Evolutionary conservation across 306 rosid species (phyloP).

Genomic region (Erythrophleum fordii): DNA sequence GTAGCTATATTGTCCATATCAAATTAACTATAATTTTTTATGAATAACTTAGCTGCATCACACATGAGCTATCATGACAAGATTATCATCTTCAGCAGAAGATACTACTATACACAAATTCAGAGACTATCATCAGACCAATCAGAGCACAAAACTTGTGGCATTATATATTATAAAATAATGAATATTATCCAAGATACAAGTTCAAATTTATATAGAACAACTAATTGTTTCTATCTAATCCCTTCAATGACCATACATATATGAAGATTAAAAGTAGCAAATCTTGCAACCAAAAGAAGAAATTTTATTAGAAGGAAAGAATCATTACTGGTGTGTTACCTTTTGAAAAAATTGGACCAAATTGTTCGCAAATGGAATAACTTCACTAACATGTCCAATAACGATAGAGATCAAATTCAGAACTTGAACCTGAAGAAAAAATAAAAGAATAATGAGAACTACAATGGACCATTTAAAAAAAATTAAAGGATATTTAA

Average conservation of each 20-base stretch:
- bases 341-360: constrained; percentile 93
- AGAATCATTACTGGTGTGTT: constrained; percentile 20
- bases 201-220: neutral
- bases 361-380: constrained; percentile 78
- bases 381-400: constrained; percentile 75
- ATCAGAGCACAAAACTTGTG: constrained; percentile 1
- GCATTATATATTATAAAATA: neutral
- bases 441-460: constrained; percentile 41
- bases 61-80: neutral
- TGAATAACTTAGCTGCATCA: neutral
- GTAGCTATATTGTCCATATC: neutral
- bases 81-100: constrained; percentile 3
- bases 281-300: neutral
- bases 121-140: neutral
- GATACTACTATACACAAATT: neutral
- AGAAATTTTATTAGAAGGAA: constrained; percentile 10
- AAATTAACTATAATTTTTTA: constrained; percentile 12
- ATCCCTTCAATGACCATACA: neutral
- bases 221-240: neutral
- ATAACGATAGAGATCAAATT: constrained; percentile 82
- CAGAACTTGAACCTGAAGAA: constrained; percentile 89
- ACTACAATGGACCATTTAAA: constrained; percentile 11
- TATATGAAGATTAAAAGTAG: neutral
- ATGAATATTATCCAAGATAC: neutral
- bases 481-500: constrained; percentile 18